Base-by-base conservation (phyloP, 805 yeast genomes). In the Yamadazyma endophytica region DNA sequence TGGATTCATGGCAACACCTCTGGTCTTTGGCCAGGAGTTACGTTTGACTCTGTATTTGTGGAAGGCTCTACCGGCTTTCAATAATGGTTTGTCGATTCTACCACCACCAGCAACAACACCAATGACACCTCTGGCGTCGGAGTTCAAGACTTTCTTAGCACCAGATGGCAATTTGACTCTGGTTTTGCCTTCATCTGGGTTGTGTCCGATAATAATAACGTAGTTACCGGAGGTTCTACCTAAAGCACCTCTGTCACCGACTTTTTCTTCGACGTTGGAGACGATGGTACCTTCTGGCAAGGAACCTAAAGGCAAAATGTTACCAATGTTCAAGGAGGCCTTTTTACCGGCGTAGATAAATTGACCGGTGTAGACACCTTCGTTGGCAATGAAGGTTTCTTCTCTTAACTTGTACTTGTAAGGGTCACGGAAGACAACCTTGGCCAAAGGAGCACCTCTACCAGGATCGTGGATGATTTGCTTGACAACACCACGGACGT, bases 1-100 rank as follows among this genome's bases (percentile, higher is more conserved):
- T 73, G 97, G 97, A 79, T 90, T 90, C 98, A 92, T 90, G 70
- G 98, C 98, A 69, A 90, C 97, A 90, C 97, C 98, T 80, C 97
- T 88, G 66, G 97, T 92, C 85, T 87, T 89, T 76, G 98, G 98
- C 97, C 97, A 92, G 53, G 96, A 87, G 95, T 92, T 88, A 79
- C 97, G 82, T 94, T 92, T 92, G 63, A 89, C 95, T 76, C 74
- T 89, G 92, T 83, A 89, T 80, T 90, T 90, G 89, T 90, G 96
- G 96, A 82, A 90, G 53, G 98, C 98, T 79, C 95, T 88, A 78
- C 97, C 97, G 67, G 98, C 98, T 86, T 90, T 90, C 70, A 90
- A 83, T 77, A 90, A 77, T 75, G 98, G 98, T 79, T 90, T 90
- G 76, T 90, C 97, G 64, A 87, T 87, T 83, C 97, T 90, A 73